Evolutionary conservation across 805 yeast genomes (phyloP).

Genomic region (Yarrowia phangngaensis): DNA sequence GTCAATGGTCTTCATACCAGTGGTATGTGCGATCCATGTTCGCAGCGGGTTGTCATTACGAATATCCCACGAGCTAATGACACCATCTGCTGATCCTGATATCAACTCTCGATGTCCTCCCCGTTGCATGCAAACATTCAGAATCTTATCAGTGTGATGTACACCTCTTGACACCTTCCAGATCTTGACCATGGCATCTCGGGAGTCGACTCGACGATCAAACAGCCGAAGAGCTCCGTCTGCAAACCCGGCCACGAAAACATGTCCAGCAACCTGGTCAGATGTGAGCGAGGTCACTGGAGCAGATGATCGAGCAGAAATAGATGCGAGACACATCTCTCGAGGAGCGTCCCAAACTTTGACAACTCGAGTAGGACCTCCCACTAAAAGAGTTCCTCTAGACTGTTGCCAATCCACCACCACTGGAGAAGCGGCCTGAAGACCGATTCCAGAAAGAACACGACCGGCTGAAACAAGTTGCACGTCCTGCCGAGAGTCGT

Average conservation of each 20-base stretch:
- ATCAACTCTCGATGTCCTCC: slow-evolving; percentile 91
- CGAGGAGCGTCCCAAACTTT: slow-evolving; percentile 96
- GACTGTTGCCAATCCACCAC: slow-evolving; percentile 97
- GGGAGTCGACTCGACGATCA: slow-evolving; percentile 78
- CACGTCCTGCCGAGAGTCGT: slow-evolving; percentile 53
- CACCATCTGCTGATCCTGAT: slow-evolving; percentile 74
- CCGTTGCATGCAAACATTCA: slow-evolving; percentile 88
- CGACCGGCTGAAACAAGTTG: slow-evolving; percentile 86
- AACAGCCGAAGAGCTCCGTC: slow-evolving; percentile 87
- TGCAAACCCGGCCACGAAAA: slow-evolving; percentile 85
- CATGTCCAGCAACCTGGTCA: slow-evolving; percentile 91
- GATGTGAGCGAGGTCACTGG: slow-evolving; percentile 88
- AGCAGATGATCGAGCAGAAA: slow-evolving; percentile 86
- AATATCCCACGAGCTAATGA: slow-evolving; percentile 87
- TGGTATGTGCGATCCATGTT: slow-evolving; percentile 53
- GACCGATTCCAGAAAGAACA: slow-evolving; percentile 65
- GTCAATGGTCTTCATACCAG: slow-evolving; percentile 61
- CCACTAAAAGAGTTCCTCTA: slow-evolving; percentile 81
- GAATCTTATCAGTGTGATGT: slow-evolving; percentile 52
- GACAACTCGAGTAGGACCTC: slow-evolving; percentile 91
- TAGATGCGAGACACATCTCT: slow-evolving; percentile 77
- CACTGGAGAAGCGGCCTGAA: slow-evolving; percentile 37
- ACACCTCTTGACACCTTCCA: slow-evolving; percentile 50
- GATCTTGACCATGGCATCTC: slow-evolving; percentile 78
- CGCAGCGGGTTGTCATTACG: slow-evolving; percentile 67